Base-by-base conservation (phyloP, 208 protist species). In the Leishmania arabica region DNA sequence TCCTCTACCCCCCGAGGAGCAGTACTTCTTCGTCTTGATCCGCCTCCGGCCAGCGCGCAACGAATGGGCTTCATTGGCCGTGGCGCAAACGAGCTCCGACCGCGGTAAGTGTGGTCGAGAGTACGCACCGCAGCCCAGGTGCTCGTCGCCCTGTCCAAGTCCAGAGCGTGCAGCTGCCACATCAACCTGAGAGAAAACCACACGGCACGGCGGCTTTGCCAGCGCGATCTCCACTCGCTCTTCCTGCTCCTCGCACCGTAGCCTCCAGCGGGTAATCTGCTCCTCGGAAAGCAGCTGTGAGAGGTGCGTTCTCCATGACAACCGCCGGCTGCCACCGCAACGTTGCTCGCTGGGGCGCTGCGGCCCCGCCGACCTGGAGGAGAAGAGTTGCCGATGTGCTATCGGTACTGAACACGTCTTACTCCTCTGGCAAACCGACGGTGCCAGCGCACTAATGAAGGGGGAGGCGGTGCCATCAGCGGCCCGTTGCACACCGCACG, bases 211-310 rank as follows among this genome's bases (percentile, higher is more conserved):
- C 13, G 73, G 56, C 49, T 51, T 82, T 15, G 47, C 65, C n/a
- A 86, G 53, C 4, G 82, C 82, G 3, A 86, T 42, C 31, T 79
- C 72, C 15, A 86, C 74, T 21, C 82, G 70, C 37, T 40, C 49
- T 40, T 81, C 78, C 58, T 86, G 82, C 68, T 86, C 82, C 11
- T 76, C 53, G 66, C 64, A 82, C 13, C 54, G 77, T 31, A 86
- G 78, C 58, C 77, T 53, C 73, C 75, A 73, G 27, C 82, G 77
- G 42, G 74, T 68, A 24, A 79, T 58, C 49, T 86, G 37, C 66
- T 86, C 82, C 21, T 78, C 82, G 15, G 45, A 74, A 2, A 82
- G 24, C n/a, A 86, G 60, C 56, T 79, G 72, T 15, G 58, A 64
- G 8, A 82, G 21, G 0, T 56, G 19, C 1, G 27, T 31, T 19